Evolutionary conservation across 345 rosid species (phyloP).

Genomic region (Syzygium aqueum): DNA sequence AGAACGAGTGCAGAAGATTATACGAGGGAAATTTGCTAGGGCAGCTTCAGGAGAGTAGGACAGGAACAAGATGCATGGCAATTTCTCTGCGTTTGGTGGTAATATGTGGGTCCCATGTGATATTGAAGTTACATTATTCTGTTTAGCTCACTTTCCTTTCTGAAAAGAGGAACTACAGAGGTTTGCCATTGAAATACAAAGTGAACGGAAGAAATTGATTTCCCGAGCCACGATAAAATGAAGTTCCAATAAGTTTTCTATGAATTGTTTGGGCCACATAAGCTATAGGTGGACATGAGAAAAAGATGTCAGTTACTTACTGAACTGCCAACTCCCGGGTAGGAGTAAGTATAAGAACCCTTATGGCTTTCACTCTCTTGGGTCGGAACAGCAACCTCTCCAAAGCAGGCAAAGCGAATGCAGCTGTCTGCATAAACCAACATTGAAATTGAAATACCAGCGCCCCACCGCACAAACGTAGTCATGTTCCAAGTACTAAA

Average conservation of each 20-base stretch:
- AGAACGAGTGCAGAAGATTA: neutral
- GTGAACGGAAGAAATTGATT: neutral
- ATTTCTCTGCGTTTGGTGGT: neutral
- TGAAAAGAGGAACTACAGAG: neutral
- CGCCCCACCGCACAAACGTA: neutral
- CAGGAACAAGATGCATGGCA: neutral
- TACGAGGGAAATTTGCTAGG: neutral
- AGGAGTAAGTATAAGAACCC: constrained; percentile 93
- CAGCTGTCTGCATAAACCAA: constrained; percentile 62
- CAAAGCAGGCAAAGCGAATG: constrained; percentile 79
- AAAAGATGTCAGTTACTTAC: constrained; percentile 34
- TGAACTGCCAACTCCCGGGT: constrained; percentile 92
- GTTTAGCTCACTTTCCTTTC: neutral
- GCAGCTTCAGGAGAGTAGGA: neutral
- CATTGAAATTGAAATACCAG: neutral
- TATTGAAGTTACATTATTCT: neutral
- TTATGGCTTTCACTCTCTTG: constrained; percentile 64
- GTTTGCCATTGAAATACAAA: neutral
- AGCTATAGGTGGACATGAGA: neutral
- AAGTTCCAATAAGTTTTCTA: neutral
- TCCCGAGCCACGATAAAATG: neutral
- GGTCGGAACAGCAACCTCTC: constrained; percentile 91
- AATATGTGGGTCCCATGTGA: neutral
- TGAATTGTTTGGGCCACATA: neutral
- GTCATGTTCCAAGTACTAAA: neutral